These are phyloP conservation scores for Magnaporthiopsis incrustans DNA, from an alignment of 2,329 filamentous ascomycete species.

Conservation along the genomic window DNA sequence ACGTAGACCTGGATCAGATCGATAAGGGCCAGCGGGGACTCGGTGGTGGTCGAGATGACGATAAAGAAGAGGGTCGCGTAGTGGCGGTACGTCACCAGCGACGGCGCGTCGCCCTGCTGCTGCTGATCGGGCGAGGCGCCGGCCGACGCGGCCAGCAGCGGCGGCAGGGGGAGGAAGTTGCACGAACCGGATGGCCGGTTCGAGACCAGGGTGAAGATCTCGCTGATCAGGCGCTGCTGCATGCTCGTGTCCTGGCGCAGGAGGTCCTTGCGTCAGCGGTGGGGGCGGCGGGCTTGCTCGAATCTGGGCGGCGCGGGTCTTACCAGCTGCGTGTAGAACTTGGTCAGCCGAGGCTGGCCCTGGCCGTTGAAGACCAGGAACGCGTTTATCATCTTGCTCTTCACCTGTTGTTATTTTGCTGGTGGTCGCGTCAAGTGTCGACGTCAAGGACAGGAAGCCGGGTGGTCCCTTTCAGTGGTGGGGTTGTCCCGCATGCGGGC, in stretches of 20 bases:
- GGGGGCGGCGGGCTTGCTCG: not conserved
- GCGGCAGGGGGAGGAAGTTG: constrained; percentile 84
- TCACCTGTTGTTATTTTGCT: not conserved
- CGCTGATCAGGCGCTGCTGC: constrained; percentile 90
- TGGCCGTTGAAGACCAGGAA: constrained; percentile 98
- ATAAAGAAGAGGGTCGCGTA: constrained; percentile 99
- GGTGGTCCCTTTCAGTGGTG: not conserved
- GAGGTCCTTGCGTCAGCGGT: not conserved
- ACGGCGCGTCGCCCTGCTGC: constrained; percentile 79
- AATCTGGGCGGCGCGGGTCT: constrained; percentile 13
- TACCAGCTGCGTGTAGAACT: constrained; percentile 97
- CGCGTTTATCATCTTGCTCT: constrained; percentile 81
- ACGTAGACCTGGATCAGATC: constrained; percentile 98
- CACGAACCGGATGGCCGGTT: constrained; percentile 87
- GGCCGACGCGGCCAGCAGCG: constrained; percentile 55
- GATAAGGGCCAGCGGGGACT: constrained; percentile 89
- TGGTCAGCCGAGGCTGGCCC: constrained; percentile 90
- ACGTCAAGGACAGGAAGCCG: too few relatives aligned
- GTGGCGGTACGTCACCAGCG: constrained; percentile 93
- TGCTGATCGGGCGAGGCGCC: constrained; percentile 49
- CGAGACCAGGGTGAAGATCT: constrained; percentile 94
- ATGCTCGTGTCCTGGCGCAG: constrained; percentile 78
- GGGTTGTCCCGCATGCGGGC: not conserved
- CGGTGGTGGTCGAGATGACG: constrained; percentile 90
- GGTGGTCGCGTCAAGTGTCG: not conserved